Conservation (phyloP, 2,329 filamentous ascomycete genomes). For the Tolypocladium endophyticum region DNA sequence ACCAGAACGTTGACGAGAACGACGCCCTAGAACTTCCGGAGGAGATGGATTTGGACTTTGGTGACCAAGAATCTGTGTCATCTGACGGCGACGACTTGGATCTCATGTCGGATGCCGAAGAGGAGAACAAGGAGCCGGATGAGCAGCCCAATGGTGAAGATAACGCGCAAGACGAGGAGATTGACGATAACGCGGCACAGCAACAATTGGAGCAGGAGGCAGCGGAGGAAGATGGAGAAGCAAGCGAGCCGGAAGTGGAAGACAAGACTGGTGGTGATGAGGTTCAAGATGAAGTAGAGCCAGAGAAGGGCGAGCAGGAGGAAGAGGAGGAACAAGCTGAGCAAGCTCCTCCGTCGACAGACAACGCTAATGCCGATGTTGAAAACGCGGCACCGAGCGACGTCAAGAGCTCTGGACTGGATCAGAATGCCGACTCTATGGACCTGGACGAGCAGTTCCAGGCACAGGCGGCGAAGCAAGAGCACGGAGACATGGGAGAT, state of each 20-base stretch:
- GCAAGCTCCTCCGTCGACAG: conserved; percentile 23
- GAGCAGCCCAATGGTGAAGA: conserved; percentile 26
- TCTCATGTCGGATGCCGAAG: conserved; percentile 43
- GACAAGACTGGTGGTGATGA: conserved; percentile 32
- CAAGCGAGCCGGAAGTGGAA: conserved; percentile 43
- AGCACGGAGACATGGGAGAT: conserved; percentile 57
- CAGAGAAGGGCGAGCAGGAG: conserved; percentile 17
- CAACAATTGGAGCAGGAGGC: conserved; percentile 25
- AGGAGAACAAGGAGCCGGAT: conserved; percentile 27
- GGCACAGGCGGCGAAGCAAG: conserved; percentile 50
- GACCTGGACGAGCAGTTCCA: conserved; percentile 52
- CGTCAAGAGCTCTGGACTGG: conserved; percentile 52
- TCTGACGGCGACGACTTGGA: conserved; percentile 48
- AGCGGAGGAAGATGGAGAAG: conserved; percentile 44
- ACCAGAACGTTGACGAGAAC: conserved; percentile 71
- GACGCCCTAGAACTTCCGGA: conserved; percentile 77
- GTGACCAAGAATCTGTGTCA: conserved; percentile 50
- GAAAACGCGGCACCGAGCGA: conserved; percentile 57
- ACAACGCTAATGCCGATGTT: conserved; percentile 40
- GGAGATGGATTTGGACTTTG: conserved; percentile 76
- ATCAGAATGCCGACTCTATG: conserved; percentile 52
- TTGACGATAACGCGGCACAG: conserved; percentile 24
- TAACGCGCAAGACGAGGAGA: conserved; percentile 23
- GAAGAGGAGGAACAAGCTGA: conserved; percentile 28
- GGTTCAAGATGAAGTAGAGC: conserved; percentile 34